A percentile compares a stretch with the other conserved stretches of the same genome.
Evolutionary conservation across 257 asterid species (phyloP).

Genomic region (Scutellaria barbata): DNA sequence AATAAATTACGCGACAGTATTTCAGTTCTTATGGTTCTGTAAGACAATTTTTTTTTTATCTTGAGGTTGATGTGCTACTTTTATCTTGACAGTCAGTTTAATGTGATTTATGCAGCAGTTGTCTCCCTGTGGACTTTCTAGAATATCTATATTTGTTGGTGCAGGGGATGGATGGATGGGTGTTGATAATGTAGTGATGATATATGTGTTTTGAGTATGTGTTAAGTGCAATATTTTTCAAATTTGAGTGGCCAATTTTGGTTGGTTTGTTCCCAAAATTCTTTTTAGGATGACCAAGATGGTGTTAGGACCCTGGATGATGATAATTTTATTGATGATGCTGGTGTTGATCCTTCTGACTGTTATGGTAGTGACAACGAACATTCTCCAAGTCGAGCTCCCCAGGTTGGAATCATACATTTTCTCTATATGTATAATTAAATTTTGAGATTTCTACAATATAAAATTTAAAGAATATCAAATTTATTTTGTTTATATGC

Average conservation of each 20-base stretch:
- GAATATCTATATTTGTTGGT: too few relatives aligned
- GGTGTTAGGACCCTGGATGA: conserved; percentile 68
- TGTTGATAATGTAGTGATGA: neutral
- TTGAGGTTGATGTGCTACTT: neutral
- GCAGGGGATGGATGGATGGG: too few relatives aligned
- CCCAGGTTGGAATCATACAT: conserved; percentile 55
- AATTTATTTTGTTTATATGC: conserved; percentile 9
- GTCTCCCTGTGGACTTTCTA: too few relatives aligned
- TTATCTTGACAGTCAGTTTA: neutral
- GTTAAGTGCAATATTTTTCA: neutral
- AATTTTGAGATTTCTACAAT: neutral
- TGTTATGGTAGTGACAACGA: conserved; percentile 65
- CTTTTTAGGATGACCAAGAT: conserved; percentile 68
- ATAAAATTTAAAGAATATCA: neutral
- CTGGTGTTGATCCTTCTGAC: conserved; percentile 77
- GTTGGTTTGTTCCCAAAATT: conserved; percentile 25
- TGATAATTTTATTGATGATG: conserved; percentile 89
- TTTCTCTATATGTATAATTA: neutral
- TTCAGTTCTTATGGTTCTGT: conserved; percentile 4
- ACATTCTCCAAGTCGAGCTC: conserved; percentile 73
- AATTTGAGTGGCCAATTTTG: conserved; percentile 20
- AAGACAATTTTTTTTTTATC: neutral
- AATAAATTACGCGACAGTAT: neutral
- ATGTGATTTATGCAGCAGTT: too few relatives aligned
- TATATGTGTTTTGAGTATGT: neutral